Conservation (phyloP, 2,329 filamentous ascomycete genomes). For the Colletotrichum orbiculare region DNA sequence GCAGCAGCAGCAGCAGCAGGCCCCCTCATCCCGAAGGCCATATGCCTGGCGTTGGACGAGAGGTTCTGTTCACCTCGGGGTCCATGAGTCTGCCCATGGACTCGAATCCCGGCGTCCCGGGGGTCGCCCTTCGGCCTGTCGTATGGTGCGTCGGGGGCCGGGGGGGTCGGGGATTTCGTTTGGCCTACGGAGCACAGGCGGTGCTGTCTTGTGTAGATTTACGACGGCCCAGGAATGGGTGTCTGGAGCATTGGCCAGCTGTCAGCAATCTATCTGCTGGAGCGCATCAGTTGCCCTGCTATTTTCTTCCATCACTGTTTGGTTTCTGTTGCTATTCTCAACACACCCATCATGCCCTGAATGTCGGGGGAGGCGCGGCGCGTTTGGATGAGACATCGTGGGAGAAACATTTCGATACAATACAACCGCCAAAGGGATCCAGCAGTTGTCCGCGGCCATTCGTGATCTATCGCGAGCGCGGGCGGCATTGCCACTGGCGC, state of each 20-base stretch:
- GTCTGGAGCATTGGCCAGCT: background rate
- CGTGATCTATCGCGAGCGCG: background rate
- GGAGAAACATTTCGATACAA: background rate
- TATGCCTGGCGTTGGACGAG: constrained; percentile 6
- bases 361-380: too few relatives aligned
- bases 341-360: too few relatives aligned
- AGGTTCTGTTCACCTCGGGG: constrained; percentile 12
- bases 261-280: background rate
- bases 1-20: too few relatives aligned
- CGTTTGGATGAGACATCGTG: too few relatives aligned
- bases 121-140: constrained; percentile 17
- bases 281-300: too few relatives aligned
- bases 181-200: constrained; percentile 10
- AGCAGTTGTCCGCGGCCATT: background rate
- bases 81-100: constrained; percentile 8
- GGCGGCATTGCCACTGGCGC: background rate
- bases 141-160: constrained; percentile 12
- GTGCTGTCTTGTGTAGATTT: constrained; percentile 25
- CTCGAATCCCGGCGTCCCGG: constrained; percentile 24
- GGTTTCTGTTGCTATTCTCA: too few relatives aligned
- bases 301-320: too few relatives aligned
- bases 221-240: background rate
- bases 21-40: constrained; percentile 23
- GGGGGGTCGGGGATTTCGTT: constrained; percentile 21
- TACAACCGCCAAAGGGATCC: constrained; percentile 1